Base-by-base conservation (phyloP, 2,329 filamentous ascomycete species). In the Myriosclerotinia duriaeana region DNA sequence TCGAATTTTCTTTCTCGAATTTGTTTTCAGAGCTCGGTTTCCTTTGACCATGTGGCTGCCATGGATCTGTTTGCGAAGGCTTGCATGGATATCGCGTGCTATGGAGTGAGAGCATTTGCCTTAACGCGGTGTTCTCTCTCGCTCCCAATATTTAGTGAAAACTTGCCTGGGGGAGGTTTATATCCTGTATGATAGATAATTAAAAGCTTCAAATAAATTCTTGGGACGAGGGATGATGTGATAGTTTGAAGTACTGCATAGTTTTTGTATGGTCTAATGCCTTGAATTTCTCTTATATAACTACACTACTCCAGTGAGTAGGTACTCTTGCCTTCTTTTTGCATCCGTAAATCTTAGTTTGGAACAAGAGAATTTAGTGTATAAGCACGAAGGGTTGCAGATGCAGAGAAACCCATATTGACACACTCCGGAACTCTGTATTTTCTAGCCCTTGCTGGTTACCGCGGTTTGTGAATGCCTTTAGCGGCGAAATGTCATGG, bases 131-230 rank as follows among this genome's bases (percentile, higher is more conserved):
- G 30, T 20, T 50, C 44, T 50, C 55, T 46, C 44, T 26, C 34
- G 5, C 58, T 26, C 50, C 34, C 8, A 38, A 38, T 40, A 20
- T n/a, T 50, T 38, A 20, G 58, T 40, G 38, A 50, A 60, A 61
- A 50, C 58, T 26, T 44, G 44, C 44, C 50, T 61, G 46, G 58
- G 30, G 5, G 12, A 38, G 40, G 50, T 60, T 40, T 61, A 52
- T 50, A 50, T 61, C 30, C 8, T 61, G 58, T 61, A 61, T 50
- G 58, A 61, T 61, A 61, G 58, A 61, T 50, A 61, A 61, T 50
- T 20, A 17, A 61, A 38, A 2, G 20, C 15, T 1, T 50, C 12
- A 6, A 61, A 61, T 11, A 5, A 11, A 61, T 61, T 11, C 8
- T n/a, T 50, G 3, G 26, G 9, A 30, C 50, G 34, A 12, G 44